Percentiles rank a stretch among this genome's conserved stretches.
These are phyloP conservation scores for Cryptosporidium sp. DNA, from an alignment of 169 alveolate species.

Conservation along the genomic window DNA sequence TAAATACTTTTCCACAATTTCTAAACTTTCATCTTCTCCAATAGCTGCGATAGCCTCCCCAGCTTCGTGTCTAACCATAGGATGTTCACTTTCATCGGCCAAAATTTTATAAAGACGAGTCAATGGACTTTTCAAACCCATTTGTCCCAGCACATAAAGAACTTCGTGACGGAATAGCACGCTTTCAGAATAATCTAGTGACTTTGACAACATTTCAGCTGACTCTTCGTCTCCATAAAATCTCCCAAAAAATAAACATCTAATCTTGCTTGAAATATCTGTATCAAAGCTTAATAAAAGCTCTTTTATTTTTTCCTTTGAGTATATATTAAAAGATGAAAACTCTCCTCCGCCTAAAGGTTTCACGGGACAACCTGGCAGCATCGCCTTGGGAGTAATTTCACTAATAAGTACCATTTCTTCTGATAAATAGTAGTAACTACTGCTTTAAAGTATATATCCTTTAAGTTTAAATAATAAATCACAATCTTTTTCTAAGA, in stretches of 20 bases:
- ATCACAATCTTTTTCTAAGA: neutral
- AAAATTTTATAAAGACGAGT: slow-evolving; percentile 79
- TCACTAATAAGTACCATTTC: neutral
- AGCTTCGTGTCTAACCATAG: slow-evolving; percentile 92
- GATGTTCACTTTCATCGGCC: slow-evolving; percentile 84
- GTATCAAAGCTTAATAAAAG: slow-evolving; percentile 17
- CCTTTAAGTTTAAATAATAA: neutral
- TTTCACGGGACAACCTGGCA: slow-evolving; percentile 54
- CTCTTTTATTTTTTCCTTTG: slow-evolving; percentile 24
- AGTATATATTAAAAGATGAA: slow-evolving; percentile 26
- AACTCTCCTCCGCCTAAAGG: slow-evolving; percentile 28
- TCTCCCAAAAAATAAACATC: slow-evolving; percentile 69
- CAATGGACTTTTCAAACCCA: slow-evolving; percentile 82
- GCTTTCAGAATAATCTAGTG: slow-evolving; percentile 57
- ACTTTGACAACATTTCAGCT: slow-evolving; percentile 14
- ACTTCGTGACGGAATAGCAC: slow-evolving; percentile 88
- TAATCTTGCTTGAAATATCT: slow-evolving; percentile 50
- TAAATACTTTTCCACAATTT: slow-evolving; percentile 87
- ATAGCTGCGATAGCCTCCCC: slow-evolving; percentile 81
- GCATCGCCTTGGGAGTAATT: slow-evolving; percentile 52
- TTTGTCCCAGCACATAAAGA: slow-evolving; percentile 92
- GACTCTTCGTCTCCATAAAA: slow-evolving; percentile 68
- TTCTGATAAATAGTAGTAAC: neutral
- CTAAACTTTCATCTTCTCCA: slow-evolving; percentile 80
- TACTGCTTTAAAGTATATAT: neutral